A percentile compares a stretch with the other conserved stretches of the same genome.
phyloP scores from a whole-genome alignment of 129 eudicot genomes.

The Logfia minima region DNA sequence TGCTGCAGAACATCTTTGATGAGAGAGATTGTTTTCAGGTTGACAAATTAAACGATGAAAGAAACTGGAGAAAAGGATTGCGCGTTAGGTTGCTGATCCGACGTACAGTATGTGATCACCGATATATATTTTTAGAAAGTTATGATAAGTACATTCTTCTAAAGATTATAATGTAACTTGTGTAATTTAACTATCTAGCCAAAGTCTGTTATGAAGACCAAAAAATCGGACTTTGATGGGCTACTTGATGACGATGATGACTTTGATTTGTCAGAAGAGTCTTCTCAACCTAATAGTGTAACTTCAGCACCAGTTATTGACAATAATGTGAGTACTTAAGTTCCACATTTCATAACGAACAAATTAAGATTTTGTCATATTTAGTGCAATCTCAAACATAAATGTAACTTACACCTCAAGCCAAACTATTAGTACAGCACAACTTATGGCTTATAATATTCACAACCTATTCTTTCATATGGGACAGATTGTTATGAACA shows the following conservation, averaged over 20 bases:
- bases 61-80: constrained; percentile 92
- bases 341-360: background rate
- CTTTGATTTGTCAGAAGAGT: constrained; percentile 28
- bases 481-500: background rate
- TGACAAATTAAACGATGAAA: constrained; percentile 76
- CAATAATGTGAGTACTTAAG: constrained; percentile 39
- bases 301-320: constrained; percentile 42
- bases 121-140: background rate
- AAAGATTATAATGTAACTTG: constrained; percentile 3
- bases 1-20: background rate
- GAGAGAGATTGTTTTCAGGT: constrained; percentile 42
- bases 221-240: constrained; percentile 72
- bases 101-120: constrained; percentile 62
- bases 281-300: constrained; percentile 40
- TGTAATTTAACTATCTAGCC: constrained; percentile 53
- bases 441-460: background rate
- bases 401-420: background rate
- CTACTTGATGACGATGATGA: constrained; percentile 61
- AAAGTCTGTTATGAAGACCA: constrained; percentile 68
- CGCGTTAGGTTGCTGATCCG: constrained; percentile 76
- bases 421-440: background rate
- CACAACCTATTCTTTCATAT: background rate
- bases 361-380: background rate
- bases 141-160: background rate
- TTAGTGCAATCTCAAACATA: background rate